Evolutionary conservation across 1,284 basidiomycete species (phyloP), one percentile per base, ranked within the genome.

Genomic region (Stygiomarasmius scandens): DNA sequence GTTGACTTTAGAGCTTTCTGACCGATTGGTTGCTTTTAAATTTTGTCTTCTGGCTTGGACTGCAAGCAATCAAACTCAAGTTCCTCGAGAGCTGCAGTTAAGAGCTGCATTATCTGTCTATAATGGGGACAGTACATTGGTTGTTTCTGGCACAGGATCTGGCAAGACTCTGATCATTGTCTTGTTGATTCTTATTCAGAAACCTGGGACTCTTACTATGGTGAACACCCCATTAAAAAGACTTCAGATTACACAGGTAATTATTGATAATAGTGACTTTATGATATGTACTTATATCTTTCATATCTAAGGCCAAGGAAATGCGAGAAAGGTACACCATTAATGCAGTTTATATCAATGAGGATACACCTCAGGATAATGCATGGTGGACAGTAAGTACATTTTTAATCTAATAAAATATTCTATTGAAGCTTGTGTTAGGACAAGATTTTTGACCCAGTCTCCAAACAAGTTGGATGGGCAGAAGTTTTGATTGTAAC

Each of bases 121-220:
- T 55, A 27, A 22, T 48, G n/a, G 32, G 3, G 29, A 55, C 11
- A 45, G 47, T 49, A 49, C 46, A 49, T 45, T 29, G 9, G 14
- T 55, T 27, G n/a, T 56, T 27, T 32, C 49, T 22, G 55, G 55
- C 1, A 56, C 55, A 20, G 55, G 55, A 9, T 44, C 38, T 2
- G 48, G 55, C 10, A 56, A 56, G 55, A 56, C 55, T 43, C 25
- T 56, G 19, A 22, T 51, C 10, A 43, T 44, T 9, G 29, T 48
- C 19, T 14, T 55, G 2, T 29, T 55, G 8, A 49, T 49, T 4
- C 44, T 49, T n/a, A 38, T 56, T 48, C 32, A 27, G 3, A 24
- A 19, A 6, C 2, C 9, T 29, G 45, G 20, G 3, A 10, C 14
- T 2, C 14, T 56, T 29, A 24, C 22, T 14, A 41, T 56, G 4